Conservation (phyloP, 225 moss, liverwort and hornwort genomes). For the Polytrichum commune region DNA sequence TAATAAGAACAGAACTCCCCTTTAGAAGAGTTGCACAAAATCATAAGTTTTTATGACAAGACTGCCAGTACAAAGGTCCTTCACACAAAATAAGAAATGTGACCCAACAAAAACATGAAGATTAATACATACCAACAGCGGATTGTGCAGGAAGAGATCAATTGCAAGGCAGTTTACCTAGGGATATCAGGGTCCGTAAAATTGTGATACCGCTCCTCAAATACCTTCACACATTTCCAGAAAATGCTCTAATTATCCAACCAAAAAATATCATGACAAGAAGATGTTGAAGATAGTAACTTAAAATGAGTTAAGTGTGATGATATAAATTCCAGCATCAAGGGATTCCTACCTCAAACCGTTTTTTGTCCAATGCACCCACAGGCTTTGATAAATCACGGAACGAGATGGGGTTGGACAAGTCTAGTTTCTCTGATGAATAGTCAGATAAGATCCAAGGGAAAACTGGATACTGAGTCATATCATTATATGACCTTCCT, state of each 20-base stretch:
- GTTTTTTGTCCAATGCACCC: slow-evolving; percentile 62
- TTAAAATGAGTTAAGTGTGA: not conserved
- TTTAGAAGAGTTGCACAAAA: not conserved
- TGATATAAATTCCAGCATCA: not conserved
- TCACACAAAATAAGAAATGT: no score
- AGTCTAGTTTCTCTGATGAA: slow-evolving; percentile 64
- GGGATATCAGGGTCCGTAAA: slow-evolving; percentile 82
- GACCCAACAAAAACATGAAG: not conserved
- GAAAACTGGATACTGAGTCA: slow-evolving; percentile 77
- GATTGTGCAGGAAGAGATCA: no score
- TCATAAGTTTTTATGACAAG: not conserved
- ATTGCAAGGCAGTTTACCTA: slow-evolving; percentile 33
- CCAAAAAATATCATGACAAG: not conserved
- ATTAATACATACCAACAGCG: not conserved
- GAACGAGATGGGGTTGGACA: slow-evolving; percentile 48
- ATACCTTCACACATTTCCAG: slow-evolving; percentile 35
- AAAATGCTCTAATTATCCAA: not conserved
- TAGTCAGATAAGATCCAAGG: slow-evolving; percentile 82
- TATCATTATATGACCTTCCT: slow-evolving; percentile 79
- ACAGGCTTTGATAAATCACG: slow-evolving; percentile 80
- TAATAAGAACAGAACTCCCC: slow-evolving; percentile 3
- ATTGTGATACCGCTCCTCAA: slow-evolving; percentile 77
- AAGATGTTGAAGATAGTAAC: no score
- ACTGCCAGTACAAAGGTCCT: not conserved
- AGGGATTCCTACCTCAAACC: slow-evolving; percentile 56